phyloP scores from a whole-genome alignment of 192 early-diverging fungal species.

The Coemansia sp. region DNA sequence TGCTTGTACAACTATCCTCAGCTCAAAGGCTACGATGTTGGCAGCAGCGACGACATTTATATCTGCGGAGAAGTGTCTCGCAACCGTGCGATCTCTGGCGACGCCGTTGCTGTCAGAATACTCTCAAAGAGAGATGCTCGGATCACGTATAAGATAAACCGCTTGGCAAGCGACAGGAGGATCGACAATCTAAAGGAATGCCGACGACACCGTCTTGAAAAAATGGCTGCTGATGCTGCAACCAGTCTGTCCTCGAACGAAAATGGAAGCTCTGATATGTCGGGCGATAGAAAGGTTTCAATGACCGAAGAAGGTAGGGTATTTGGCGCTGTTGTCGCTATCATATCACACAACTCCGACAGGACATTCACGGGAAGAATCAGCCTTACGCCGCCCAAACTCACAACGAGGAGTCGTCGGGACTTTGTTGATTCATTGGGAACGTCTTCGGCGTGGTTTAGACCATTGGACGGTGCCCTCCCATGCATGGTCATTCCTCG shows the following conservation, averaged over 20 bases:
- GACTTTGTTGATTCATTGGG: constrained; percentile 10
- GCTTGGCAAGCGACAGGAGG: constrained; percentile 61
- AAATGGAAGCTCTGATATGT: not conserved
- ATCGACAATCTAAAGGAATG: constrained; percentile 57
- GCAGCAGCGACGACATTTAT: constrained; percentile 61
- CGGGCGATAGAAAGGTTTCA: not conserved
- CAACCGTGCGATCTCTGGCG: constrained; percentile 89
- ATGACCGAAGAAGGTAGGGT: not conserved
- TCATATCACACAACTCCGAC: constrained; percentile 27
- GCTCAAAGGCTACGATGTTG: constrained; percentile 28
- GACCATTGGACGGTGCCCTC: constrained; percentile 18
- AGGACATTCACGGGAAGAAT: constrained; percentile 33
- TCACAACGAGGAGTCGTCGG: constrained; percentile 1
- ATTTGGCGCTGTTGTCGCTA: constrained; percentile 34
- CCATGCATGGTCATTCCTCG: constrained; percentile 32
- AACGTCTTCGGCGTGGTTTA: constrained; percentile 23
- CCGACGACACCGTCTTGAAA: constrained; percentile 70
- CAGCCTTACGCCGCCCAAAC: constrained; percentile 4
- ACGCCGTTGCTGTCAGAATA: constrained; percentile 82
- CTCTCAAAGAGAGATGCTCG: constrained; percentile 52
- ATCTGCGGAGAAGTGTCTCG: constrained; percentile 74
- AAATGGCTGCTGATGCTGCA: constrained; percentile 32
- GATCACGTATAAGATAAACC: constrained; percentile 22
- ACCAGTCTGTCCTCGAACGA: constrained; percentile 20
- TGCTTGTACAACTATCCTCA: constrained; percentile 22